Evolutionary conservation across 805 yeast species (phyloP).

Genomic region (Kodamaea restingae): DNA sequence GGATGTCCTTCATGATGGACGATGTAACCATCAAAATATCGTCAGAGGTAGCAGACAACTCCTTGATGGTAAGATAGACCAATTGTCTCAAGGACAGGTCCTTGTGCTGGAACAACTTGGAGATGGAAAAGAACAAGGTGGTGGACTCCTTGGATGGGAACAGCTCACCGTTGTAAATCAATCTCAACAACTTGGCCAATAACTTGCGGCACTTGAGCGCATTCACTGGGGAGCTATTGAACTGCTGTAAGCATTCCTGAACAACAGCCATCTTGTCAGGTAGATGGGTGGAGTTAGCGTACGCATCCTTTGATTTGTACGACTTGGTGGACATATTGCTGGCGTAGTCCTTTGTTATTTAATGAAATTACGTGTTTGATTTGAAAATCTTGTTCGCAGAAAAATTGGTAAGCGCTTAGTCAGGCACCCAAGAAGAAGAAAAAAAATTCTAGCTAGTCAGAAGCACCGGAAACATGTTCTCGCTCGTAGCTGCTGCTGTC

Average conservation of each 20-base stretch:
- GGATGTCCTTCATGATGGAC: constrained; percentile 96
- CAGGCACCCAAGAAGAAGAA: background rate
- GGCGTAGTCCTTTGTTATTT: constrained; percentile 1
- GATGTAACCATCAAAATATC: constrained; percentile 97
- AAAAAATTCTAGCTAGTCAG: constrained; percentile 3
- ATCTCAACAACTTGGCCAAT: constrained; percentile 76
- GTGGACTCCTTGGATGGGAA: constrained; percentile 91
- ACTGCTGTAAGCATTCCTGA: constrained; percentile 90
- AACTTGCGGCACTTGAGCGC: constrained; percentile 82
- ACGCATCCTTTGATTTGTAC: constrained; percentile 80
- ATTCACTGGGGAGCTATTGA: constrained; percentile 86
- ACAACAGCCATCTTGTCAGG: constrained; percentile 97
- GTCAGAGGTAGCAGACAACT: constrained; percentile 75
- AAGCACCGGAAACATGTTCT: constrained; percentile 14
- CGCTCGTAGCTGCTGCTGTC: constrained; percentile 13
- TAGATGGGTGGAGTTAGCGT: constrained; percentile 46
- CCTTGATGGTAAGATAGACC: constrained; percentile 92
- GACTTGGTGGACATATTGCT: constrained; percentile 69
- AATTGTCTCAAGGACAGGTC: constrained; percentile 85
- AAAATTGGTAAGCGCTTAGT: constrained; percentile 1
- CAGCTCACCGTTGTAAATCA: constrained; percentile 79
- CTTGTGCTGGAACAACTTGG: constrained; percentile 91
- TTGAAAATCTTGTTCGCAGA: constrained; percentile 10
- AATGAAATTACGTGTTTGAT: constrained; percentile 15
- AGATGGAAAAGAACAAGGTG: constrained; percentile 85